phyloP scores from a whole-genome alignment of 495 filamentous ascomycete genomes.

The Clavariopsis aquatica region DNA sequence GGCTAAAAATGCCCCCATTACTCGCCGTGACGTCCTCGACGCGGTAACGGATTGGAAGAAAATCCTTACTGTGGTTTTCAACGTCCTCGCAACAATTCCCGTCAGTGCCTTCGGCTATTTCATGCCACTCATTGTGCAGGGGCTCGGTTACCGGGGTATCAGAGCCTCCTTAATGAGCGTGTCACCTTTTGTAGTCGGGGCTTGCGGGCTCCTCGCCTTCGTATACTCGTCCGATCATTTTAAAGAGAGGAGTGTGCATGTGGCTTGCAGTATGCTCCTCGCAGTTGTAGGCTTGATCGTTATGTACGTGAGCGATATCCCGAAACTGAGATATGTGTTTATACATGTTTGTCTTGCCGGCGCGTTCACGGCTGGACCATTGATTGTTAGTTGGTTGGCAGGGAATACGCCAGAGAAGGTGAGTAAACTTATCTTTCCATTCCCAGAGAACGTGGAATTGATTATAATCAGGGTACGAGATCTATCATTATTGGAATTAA shows the following conservation, averaged over 20 bases:
- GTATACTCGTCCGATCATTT: slow-evolving; percentile 25
- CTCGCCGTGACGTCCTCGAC: slow-evolving; percentile 15
- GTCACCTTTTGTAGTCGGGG: slow-evolving; percentile 29
- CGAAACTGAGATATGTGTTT: slow-evolving; percentile 20
- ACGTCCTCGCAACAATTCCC: slow-evolving; percentile 15
- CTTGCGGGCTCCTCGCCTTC: slow-evolving; percentile 14
- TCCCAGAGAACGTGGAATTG: background rate
- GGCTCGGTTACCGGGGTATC: slow-evolving; percentile 25
- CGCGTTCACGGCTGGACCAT: slow-evolving; percentile 20
- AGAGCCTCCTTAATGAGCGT: slow-evolving; percentile 27
- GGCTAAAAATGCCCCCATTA: background rate
- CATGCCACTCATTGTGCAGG: slow-evolving; percentile 23
- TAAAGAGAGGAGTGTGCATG: slow-evolving; percentile 17
- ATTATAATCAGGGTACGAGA: slow-evolving; percentile 9
- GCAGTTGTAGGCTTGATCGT: slow-evolving; percentile 26
- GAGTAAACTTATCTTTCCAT: background rate
- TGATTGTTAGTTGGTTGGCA: slow-evolving; percentile 28
- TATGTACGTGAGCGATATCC: background rate
- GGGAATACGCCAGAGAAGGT: slow-evolving; percentile 27
- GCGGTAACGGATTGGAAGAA: slow-evolving; percentile 22
- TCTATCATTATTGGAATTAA: slow-evolving; percentile 27
- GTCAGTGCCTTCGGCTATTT: slow-evolving; percentile 19
- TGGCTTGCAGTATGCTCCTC: slow-evolving; percentile 15
- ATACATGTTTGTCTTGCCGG: slow-evolving; percentile 23
- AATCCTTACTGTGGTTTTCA: slow-evolving; percentile 9